Base-by-base conservation (phyloP, 441 rosid genomes). In the Adansonia madagascariensis region DNA sequence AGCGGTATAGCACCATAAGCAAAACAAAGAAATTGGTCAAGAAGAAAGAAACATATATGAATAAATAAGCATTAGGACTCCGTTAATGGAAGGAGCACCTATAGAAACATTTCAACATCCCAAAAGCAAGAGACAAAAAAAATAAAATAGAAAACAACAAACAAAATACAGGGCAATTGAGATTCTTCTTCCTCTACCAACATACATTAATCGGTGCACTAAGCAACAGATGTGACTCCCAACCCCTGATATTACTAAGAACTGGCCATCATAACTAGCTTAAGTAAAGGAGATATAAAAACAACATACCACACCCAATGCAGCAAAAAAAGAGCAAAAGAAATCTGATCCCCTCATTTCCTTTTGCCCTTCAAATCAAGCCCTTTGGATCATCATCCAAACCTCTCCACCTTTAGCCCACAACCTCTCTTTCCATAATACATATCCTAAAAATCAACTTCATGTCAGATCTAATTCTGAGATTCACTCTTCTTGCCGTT, bases 401-500 rank as follows among this genome's bases (percentile, higher is more conserved):
- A 68, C 57, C 73, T 70, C 44, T 75, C 78, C 17, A 9, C 78
- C 78, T 76, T 80, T 57, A 78, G 74, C 82, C 86, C 94, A 73
- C 85, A 49, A 74, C 67, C 82, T 70, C 79, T 59, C 66, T 68
- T 66, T 73, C 73, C 67, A 81, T 24, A 69, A 71, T 81, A 47
- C 49, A 72, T 44, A 41, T 75, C 68, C 77, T 71, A 76, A 76
- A 76, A 69, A 79, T 68, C 52, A 71, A 41, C 65, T 46, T 52
- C 66, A 61, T 49, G 77, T 84, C 77, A 74, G 67, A 79, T 84
- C 80, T 77, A 90, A 73, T 85, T 84, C 18, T 81, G 88, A 8
- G 97, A 85, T 46, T 92, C 97, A 10, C 78, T 84, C 86, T 85
- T 94, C 90, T 82, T 92, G 11, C 80, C 88, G 15, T 49, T 78